Conservation (phyloP, 305 asterid species). For the Vinca major region DNA sequence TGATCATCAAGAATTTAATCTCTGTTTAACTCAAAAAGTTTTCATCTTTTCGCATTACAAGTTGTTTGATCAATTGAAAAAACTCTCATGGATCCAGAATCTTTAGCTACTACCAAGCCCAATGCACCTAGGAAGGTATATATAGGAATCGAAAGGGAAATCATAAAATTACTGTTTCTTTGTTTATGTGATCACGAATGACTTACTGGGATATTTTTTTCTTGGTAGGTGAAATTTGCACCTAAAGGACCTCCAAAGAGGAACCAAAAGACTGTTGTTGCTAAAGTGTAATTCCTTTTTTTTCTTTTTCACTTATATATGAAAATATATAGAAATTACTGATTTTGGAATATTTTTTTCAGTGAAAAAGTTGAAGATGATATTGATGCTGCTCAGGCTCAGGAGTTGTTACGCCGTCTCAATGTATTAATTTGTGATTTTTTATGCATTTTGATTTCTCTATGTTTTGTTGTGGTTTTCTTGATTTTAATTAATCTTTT, state of each 20-base stretch:
- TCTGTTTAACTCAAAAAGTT: neutral
- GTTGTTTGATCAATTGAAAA: neutral
- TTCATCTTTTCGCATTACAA: neutral
- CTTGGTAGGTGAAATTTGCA: constrained; percentile 47
- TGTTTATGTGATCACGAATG: neutral
- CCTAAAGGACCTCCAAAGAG: constrained; percentile 76
- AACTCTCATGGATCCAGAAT: constrained; percentile 42
- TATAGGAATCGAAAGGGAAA: neutral
- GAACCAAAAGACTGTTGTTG: constrained; percentile 35
- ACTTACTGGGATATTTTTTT: neutral
- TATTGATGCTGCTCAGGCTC: constrained; percentile 44
- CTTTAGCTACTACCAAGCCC: constrained; percentile 12
- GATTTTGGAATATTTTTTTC: constrained; percentile 13
- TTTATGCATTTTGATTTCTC: neutral
- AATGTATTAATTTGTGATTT: constrained; percentile 28
- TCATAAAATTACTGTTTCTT: constrained; percentile 2
- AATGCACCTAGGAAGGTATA: constrained; percentile 30
- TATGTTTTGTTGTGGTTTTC: constrained; percentile 2
- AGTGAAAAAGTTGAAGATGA: constrained; percentile 62
- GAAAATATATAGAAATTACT: neutral
- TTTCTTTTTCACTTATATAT: neutral
- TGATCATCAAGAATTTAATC: neutral
- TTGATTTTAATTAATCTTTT: constrained; percentile 1
- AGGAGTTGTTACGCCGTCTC: constrained; percentile 54
- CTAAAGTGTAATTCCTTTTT: constrained; percentile 48